Evolutionary conservation across 1,284 basidiomycete species (phyloP), one percentile per base, ranked within the genome.

Genomic region (Ceratobasidium theobromae): DNA sequence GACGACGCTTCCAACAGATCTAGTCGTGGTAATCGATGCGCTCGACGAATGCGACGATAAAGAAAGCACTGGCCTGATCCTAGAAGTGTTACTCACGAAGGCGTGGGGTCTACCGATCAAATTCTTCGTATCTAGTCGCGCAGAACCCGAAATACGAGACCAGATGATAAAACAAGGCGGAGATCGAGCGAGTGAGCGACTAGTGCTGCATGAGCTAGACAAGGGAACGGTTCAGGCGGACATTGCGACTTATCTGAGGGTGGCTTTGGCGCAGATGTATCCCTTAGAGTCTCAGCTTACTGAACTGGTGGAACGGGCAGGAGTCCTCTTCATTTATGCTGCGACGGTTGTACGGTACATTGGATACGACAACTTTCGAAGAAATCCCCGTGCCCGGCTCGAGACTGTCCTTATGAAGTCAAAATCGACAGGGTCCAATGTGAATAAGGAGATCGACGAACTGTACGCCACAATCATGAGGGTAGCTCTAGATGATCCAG

Each of bases 101-200:
- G 45, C 46, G 0, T 16, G 32, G 1, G 40, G 43, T 5, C 33
- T 64, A 4, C 27, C 48, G 21, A 35, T 64, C 9, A 64, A 53
- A 35, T 64, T 64, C 48, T 41, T 64, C n/a, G 27, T 64, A 3
- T 52, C 48, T 32, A 64, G 60, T 18, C 48, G 60, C 21, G 48
- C 60, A 32, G 60, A 53, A 18, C 23, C 60, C 5, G 38, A 64
- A 38, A 53, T 64, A 1, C 21, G 48, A 1, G 60, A 52, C n/a
- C 35, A 16, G n/a, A 64, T 64, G 60, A 14, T n/a, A n/a, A n/a
- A 21, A 5, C n/a, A 30, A 11, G 16, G 16, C 14, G 2, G 2
- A n/a, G 48, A 25, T 5, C 33, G 28, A n/a, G 18, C 16, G 2
- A 18, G 32, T 4, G 35, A 6, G 4, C 25, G 33, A 28, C 32